phyloP scores from a whole-genome alignment of 2,329 filamentous ascomycete species.

The Metarhizium rileyi region DNA sequence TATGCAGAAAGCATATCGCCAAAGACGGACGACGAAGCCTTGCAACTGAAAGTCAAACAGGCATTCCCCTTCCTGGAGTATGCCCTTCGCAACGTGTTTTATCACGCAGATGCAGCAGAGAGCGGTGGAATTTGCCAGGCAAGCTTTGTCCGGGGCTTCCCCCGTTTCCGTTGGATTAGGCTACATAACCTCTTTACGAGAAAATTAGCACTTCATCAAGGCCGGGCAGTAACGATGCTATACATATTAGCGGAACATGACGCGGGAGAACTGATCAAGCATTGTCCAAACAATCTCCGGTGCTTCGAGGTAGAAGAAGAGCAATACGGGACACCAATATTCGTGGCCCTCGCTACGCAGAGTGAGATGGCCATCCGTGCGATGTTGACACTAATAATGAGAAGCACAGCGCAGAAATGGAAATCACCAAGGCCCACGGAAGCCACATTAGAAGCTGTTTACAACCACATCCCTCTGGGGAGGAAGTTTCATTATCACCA shows the following conservation, averaged over 20 bases:
- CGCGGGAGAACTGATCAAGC: background rate
- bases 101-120: constrained; percentile 10
- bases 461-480: too few species aligned
- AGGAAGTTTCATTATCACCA: too few species aligned
- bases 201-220: background rate
- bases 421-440: too few species aligned
- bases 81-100: constrained; percentile 5
- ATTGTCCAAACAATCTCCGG: background rate
- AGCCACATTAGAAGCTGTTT: too few species aligned
- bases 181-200: constrained; percentile 4
- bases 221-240: constrained; percentile 2
- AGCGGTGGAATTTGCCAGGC: background rate
- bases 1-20: background rate
- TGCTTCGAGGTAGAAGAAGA: background rate
- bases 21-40: background rate
- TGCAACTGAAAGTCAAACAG: background rate
- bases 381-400: too few species aligned
- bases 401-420: too few species aligned
- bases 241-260: constrained; percentile 5
- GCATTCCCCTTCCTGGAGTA: constrained; percentile 11
- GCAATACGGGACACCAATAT: constrained; percentile 6
- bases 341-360: constrained; percentile 9
- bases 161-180: background rate
- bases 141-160: background rate
- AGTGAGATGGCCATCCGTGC: background rate